Base-by-base conservation (phyloP, 768 basidiomycete species). In the Phlebiopsis gigantea region DNA sequence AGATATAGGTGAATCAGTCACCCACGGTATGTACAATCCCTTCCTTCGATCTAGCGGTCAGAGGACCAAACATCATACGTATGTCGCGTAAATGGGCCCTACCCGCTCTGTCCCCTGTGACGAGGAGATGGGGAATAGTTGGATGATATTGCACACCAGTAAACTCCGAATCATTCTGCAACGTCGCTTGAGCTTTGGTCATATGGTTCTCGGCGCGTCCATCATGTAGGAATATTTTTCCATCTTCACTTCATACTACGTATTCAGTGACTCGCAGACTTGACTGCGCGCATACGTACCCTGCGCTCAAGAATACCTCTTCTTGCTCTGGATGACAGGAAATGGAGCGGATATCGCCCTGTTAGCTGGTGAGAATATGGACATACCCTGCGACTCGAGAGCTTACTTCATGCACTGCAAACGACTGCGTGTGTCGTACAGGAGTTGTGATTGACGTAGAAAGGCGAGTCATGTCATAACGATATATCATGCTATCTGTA, bases 91-190 rank as follows among this genome's bases (percentile, higher is more conserved):
- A 79, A 61, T 77, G 82, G 2, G 90, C 83, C 22, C 70, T 68
- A 4, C 89, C 88, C 15, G 64, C 69, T 10, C 65, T 71, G 59
- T 89, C 85, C 55, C 83, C 80, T 2, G 84, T 87, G 5, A 78
- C 79, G 60, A 92, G 90, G 47, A 90, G 65, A 61, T 89, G 76
- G 34, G 85, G 81, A 74, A 85, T 81, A 28, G 59, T 65, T 12
- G 90, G 90, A 64, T 92, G 87, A 53, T 78, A 84, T 61, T 83
- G 77, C 5, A 85, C 79, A 41, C 81, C 79, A 0, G 85, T 85
- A 53, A 87, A 80, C 63, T 87, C 85, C 45, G 76, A 62, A 12
- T 65, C 61, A 6, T 83, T 71, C 61, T 82, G 80, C 5, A 90
- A 62, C 14, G 72, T 79, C 42, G 79, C 75, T 57, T 81, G 80